Base-by-base conservation (phyloP, 2,329 filamentous ascomycete genomes). In the Colletotrichum lupini region DNA sequence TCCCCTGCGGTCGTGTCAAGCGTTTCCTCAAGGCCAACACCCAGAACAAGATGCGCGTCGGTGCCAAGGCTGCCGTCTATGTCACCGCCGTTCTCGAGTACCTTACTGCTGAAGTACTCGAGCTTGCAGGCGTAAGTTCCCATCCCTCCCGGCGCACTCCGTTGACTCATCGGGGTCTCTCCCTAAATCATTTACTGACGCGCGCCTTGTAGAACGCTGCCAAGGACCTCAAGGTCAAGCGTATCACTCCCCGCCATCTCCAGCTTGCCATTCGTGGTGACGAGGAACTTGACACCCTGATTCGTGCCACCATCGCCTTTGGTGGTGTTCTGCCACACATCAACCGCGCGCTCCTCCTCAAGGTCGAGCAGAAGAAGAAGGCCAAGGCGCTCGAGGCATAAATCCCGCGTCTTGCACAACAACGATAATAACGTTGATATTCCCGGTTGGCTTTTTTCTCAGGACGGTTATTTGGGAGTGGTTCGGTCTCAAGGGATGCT, bases 171-270 rank as follows among this genome's bases (percentile, higher is more conserved):
- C 49, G 53, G 16, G 19, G 42, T 62, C 49, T 65, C 65, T 58
- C 37, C 55, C 58, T 74, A 37, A 61, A 77, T 16, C 22, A 4
- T 42, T 46, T 24, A 30, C 65, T 72, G 46, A 75, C 68, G 56
- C 78, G 63, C 78, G 67, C 69, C 59, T 30, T 5, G 19, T 28
- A 93, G 91, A 99, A 99, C 84, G 97, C 97, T 67, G 97, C 97
- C 85, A 98, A 98, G 90, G 97, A 99, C 85, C 93, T 98, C 82
- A 99, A 98, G 87, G 97, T 98, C 87, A 99, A 98, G 92, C 97
- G 97, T 86, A 99, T 99, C 85, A 98, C 96, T 14, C 97, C 97
- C 69, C 95, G 97, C 84, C 97, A 99, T 85, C 88, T 99, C 77
- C 97, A 99, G 85, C 94, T 99, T 76, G 97, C 97, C 80, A 99